Conservation (phyloP, 257 asterid species). For the Penstemon eatonii region DNA sequence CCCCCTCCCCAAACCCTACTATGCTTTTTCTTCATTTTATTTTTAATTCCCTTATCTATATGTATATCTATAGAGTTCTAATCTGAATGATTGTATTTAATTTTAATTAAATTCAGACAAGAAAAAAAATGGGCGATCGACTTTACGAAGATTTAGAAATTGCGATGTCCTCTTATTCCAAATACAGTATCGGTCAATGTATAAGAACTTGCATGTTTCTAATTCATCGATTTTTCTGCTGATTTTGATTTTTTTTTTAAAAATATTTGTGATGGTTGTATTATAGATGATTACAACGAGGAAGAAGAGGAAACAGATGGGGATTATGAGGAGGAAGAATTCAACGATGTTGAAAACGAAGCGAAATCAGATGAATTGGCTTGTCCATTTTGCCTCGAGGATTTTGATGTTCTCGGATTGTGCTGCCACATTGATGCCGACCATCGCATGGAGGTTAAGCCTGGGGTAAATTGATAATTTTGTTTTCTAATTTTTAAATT, state of each 20-base stretch:
- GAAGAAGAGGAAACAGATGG: slow-evolving; percentile 60
- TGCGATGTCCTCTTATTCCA: slow-evolving; percentile 39
- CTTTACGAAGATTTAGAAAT: slow-evolving; percentile 44
- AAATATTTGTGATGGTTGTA: slow-evolving; percentile 18
- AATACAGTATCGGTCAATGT: slow-evolving; percentile 36
- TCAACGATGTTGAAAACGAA: slow-evolving; percentile 39
- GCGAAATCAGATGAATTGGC: slow-evolving; percentile 64
- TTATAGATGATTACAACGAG: slow-evolving; percentile 42
- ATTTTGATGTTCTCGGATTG: slow-evolving; percentile 79
- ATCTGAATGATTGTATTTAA: not conserved
- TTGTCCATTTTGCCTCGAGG: slow-evolving; percentile 86
- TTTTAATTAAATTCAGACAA: not conserved
- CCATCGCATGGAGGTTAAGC: slow-evolving; percentile 77
- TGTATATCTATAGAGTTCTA: not conserved
- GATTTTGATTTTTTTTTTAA: not conserved
- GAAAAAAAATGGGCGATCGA: slow-evolving; percentile 43
- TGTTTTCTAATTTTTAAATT: not conserved
- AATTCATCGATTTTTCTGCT: not conserved
- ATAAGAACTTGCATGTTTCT: not conserved
- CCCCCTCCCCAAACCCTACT: not conserved
- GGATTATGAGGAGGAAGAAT: slow-evolving; percentile 57
- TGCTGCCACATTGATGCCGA: slow-evolving; percentile 92
- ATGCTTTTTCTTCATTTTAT: not conserved
- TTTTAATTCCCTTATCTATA: not conserved
- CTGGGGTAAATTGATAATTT: slow-evolving; percentile 54